Evolutionary conservation across 2,329 filamentous ascomycete species (phyloP).

Genomic region (Lachnellula suecica): DNA sequence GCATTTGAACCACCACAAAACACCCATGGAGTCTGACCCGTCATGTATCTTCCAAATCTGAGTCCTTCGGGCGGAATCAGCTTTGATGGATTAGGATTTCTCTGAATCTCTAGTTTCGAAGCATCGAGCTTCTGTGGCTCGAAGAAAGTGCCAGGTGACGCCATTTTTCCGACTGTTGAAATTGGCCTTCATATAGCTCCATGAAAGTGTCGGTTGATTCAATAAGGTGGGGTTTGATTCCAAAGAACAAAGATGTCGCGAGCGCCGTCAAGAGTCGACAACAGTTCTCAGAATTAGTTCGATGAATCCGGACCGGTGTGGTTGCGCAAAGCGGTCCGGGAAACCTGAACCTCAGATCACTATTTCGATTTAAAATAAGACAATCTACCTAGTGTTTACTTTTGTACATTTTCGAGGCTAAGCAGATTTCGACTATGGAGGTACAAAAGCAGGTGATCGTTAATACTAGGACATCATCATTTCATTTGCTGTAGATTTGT

Average conservation of each 20-base stretch:
- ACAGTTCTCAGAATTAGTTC: background rate
- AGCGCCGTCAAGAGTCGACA: background rate
- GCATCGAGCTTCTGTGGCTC: background rate
- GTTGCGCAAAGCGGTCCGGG: background rate
- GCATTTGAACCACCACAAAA: background rate
- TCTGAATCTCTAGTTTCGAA: background rate
- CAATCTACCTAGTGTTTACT: no score
- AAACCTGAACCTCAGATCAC: background rate
- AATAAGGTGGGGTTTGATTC: no score
- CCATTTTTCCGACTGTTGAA: background rate
- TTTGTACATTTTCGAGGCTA: no score
- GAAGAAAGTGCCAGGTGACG: background rate
- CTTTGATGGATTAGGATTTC: background rate
- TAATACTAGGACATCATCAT: no score
- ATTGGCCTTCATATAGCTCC: background rate
- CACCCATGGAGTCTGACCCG: background rate
- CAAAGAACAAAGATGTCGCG: background rate
- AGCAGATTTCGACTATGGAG: no score
- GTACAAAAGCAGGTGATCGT: no score
- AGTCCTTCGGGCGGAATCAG: background rate
- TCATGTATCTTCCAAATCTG: background rate
- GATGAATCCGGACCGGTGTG: background rate
- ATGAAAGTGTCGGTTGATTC: background rate
- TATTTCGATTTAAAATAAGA: background rate
- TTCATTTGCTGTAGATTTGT: no score